Evolutionary conservation across 1,284 basidiomycete genomes (phyloP), one percentile per base, ranked within the genome.

Genomic region (Coniferiporia sulphurascens): DNA sequence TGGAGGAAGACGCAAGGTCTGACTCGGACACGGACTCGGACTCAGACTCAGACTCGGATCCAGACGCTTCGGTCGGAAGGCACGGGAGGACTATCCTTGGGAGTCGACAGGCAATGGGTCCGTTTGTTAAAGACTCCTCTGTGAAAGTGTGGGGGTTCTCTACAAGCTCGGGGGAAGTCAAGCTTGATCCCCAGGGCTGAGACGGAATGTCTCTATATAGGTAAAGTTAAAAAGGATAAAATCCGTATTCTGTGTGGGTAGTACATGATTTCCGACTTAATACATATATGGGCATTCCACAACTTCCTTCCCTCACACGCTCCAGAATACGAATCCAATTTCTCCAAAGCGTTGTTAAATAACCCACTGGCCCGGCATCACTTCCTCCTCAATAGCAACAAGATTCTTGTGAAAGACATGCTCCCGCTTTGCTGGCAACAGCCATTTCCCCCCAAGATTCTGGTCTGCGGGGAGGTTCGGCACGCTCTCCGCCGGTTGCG

Each of bases 381-480:
- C 19, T 7, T 38, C 21, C 1, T 36, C 46, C 43, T 52, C 48
- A 52, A 52, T 8, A 35, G 41, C 56, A 12, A 22, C 22, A 13
- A 58, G 49, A 9, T 36, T 22, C 44, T 52, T 49, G 52, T 54
- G 32, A 32, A 15, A 56, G 9, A 13, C 19, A 21, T 43, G 55
- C 3, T 49, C 12, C 36, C 49, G 17, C 3, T 38, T 19, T 48
- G 32, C 7, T 8, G 48, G 22, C 5, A 41, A 38, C 19, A 41
- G 46, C 55, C 48, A 56, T 13, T 41, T 50, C 8, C 27, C 54
- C 35, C 35, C 48, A 10, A 35, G n/a, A 13, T 44, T 8, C 36
- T 43, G 36, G n/a, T 19, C 58, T 1, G 22, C 19, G 17, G 36
- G 41, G 35, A 68, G 51, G 2, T 64, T 50, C 3, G 66, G 63